A percentile compares a stretch with the other conserved stretches of the same genome.
These are phyloP conservation scores for Allium fistulosum DNA, from an alignment of 106 monocot genomes.

Conservation along the genomic window DNA sequence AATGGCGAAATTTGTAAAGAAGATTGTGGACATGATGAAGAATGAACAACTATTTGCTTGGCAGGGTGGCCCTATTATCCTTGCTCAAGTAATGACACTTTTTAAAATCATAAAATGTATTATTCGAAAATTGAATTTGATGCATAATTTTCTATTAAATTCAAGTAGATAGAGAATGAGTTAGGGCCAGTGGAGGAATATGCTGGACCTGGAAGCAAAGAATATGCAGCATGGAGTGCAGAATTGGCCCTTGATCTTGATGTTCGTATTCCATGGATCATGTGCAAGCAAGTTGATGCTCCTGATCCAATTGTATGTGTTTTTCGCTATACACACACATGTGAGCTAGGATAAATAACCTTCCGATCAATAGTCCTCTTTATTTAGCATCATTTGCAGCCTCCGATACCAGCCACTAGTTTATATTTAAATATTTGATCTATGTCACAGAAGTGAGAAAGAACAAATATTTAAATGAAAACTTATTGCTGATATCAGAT, in stretches of 20 bases:
- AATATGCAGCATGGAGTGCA: slow-evolving; percentile 69
- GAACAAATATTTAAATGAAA: too few relatives aligned
- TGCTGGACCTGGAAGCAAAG: slow-evolving; percentile 44
- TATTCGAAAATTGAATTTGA: background rate
- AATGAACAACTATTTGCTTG: slow-evolving; percentile 60
- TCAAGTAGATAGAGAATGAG: slow-evolving; percentile 82
- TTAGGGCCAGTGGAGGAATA: slow-evolving; percentile 65
- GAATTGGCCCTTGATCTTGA: slow-evolving; percentile 69
- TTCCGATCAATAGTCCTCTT: too few relatives aligned
- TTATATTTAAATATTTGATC: too few relatives aligned
- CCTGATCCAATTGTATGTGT: slow-evolving; percentile 87
- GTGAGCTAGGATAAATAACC: too few relatives aligned
- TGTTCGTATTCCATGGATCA: slow-evolving; percentile 89
- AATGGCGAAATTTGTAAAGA: slow-evolving; percentile 72
- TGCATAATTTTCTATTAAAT: background rate
- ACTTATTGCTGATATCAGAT: too few relatives aligned
- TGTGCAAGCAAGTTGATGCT: slow-evolving; percentile 97
- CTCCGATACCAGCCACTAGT: too few relatives aligned
- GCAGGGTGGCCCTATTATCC: slow-evolving; percentile 95
- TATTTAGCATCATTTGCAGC: too few relatives aligned
- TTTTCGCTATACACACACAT: background rate
- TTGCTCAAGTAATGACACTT: slow-evolving; percentile 51
- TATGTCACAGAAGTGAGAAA: too few relatives aligned
- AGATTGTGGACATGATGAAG: slow-evolving; percentile 93
- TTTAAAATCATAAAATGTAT: background rate